Evolutionary conservation across 2,329 filamentous ascomycete genomes (phyloP).

Genomic region (Macrophomina tecta): DNA sequence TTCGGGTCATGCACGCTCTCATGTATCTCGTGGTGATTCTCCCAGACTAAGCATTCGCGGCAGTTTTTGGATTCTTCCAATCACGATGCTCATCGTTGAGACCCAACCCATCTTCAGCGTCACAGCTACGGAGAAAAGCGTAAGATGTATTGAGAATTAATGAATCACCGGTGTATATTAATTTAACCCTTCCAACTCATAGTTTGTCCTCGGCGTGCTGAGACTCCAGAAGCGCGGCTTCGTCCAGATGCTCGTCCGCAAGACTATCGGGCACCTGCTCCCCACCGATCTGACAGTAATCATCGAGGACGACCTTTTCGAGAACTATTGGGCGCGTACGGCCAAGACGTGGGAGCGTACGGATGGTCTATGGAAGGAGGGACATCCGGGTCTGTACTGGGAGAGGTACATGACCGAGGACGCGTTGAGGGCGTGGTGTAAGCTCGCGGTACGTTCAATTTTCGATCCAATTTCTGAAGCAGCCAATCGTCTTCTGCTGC

Average conservation of each 20-base stretch:
- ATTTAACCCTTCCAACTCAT: too few relatives aligned
- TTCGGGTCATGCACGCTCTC: too few relatives aligned
- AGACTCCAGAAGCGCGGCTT: conserved; percentile 13
- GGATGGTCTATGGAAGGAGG: conserved; percentile 1
- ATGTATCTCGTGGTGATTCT: too few relatives aligned
- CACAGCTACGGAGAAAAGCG: conserved; percentile 6
- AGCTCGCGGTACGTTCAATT: conserved; percentile 10
- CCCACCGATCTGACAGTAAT: neutral
- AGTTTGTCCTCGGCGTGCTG: conserved; percentile 8
- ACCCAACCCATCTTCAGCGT: conserved; percentile 16
- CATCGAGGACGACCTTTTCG: neutral
- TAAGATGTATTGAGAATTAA: neutral
- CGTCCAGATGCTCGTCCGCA: neutral
- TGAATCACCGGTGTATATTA: too few relatives aligned
- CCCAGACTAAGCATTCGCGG: too few relatives aligned
- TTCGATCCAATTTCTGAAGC: too few relatives aligned
- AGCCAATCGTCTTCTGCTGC: too few relatives aligned
- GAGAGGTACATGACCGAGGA: conserved; percentile 15
- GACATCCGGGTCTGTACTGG: conserved; percentile 9
- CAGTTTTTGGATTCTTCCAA: neutral
- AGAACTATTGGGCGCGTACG: conserved; percentile 9
- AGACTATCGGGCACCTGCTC: neutral
- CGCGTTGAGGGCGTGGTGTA: conserved; percentile 9
- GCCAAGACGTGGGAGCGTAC: conserved; percentile 11
- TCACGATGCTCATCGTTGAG: conserved; percentile 10